Evolutionary conservation across 306 rosid species (phyloP), one percentile per base, ranked within the genome.

Genomic region (Dryas drummondii): DNA sequence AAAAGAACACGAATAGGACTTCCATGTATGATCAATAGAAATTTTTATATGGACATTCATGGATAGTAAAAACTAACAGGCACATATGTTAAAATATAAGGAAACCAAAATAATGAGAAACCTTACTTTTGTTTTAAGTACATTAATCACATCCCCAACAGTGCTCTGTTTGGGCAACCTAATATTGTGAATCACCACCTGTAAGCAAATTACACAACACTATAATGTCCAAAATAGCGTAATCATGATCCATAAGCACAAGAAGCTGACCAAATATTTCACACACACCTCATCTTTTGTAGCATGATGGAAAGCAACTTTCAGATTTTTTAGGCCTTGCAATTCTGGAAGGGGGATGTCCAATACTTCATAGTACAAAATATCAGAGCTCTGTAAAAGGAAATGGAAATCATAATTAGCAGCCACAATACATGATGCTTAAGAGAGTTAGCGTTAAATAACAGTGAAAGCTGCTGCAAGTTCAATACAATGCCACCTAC

Each of bases 281-380:
- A 44, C 47, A 82, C 88, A 5, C 73, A 92, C 98, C 85, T 92
- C 98, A 83, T 88, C 98, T 81, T 88, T 92, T 58, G 86, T 83
- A 48, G 96, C 85, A 67, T 86, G 91, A 84, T 90, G 94, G 81
- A 87, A 86, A 72, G 96, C 92, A 84, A 92, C 89, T 83, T 88
- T 92, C 69, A 92, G 88, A 64, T 87, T 86, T 73, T 92, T 92
- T 32, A 88, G 80, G 75, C 98, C 84, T 80, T 92, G 91, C 69
- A 90, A 75, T 82, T 92, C 96, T 40, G 96, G 97, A 15, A 90
- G 92, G 74, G 98, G 96, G 65, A 92, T 90, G 76, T 91, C 97
- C 87, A 91, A 72, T 22, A 89, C 87, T 80, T 91, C 97, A 69
- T 87, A 91, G 71, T 91, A 91, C 37, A 91, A 65, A 68, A 91